Conservation (phyloP, 129 eudicot species). For the Apium graveolens region DNA sequence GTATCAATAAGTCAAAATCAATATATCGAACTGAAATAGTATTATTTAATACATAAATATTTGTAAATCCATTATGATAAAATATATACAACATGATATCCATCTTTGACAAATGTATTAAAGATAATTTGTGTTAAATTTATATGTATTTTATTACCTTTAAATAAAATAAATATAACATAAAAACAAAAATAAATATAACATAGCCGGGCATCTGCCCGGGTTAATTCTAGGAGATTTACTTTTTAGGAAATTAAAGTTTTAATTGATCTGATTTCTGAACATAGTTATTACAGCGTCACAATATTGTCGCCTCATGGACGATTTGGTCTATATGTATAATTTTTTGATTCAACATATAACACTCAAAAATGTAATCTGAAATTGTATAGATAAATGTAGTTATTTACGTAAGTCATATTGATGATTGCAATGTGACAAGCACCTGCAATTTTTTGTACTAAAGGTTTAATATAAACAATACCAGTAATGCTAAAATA, state of each 20-base stretch:
- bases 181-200: too few relatives aligned
- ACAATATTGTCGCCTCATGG: not conserved
- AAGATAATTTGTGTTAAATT: too few relatives aligned
- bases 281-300: not conserved
- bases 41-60: too few relatives aligned
- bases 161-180: too few relatives aligned
- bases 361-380: not conserved
- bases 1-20: too few relatives aligned
- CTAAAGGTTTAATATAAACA: not conserved
- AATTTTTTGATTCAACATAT: not conserved
- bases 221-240: not conserved
- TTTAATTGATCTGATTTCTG: not conserved
- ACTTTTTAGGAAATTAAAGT: not conserved
- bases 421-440: not conserved
- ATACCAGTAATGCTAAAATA: not conserved
- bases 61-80: too few relatives aligned
- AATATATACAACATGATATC: too few relatives aligned
- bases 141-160: too few relatives aligned
- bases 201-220: too few relatives aligned
- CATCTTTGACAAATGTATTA: too few relatives aligned
- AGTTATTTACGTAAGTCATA: not conserved
- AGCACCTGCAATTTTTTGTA: not conserved
- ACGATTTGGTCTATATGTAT: not conserved
- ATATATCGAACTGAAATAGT: too few relatives aligned
- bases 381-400: not conserved